Percentiles rank a stretch among this genome's conserved stretches.
Evolutionary conservation across 75 land plant genomes (phyloP).

Genomic region (Pseudotsuga menziesii): DNA sequence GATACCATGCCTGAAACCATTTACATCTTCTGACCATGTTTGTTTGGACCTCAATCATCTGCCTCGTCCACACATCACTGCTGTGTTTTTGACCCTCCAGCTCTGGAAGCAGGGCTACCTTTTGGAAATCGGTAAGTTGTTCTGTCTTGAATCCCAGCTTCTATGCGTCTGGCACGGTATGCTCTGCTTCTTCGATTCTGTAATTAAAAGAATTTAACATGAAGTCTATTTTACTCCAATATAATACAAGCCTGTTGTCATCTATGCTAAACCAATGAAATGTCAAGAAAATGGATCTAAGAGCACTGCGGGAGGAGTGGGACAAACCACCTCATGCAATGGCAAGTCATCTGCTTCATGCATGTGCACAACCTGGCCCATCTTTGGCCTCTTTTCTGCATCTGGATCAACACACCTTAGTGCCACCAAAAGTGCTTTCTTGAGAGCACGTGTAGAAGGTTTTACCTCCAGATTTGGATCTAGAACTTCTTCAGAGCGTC

Average conservation of each 20-base stretch:
- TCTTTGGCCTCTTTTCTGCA: conserved; percentile 63
- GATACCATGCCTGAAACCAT: neutral
- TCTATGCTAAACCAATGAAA: too few species aligned
- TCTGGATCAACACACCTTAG: conserved; percentile 81
- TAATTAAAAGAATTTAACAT: neutral
- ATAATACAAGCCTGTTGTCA: neutral
- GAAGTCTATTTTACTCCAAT: neutral
- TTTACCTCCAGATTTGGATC: conserved; percentile 56
- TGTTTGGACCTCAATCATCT: neutral
- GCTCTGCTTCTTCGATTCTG: conserved; percentile 8
- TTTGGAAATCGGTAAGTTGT: conserved; percentile 1
- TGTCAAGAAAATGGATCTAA: too few species aligned
- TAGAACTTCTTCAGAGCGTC: conserved; percentile 66
- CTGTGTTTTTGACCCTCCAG: conserved; percentile 5
- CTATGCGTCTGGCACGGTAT: neutral
- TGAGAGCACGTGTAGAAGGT: conserved; percentile 61
- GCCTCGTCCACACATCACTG: neutral
- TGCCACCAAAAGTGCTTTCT: conserved; percentile 68
- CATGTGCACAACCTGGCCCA: conserved; percentile 82
- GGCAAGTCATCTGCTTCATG: conserved; percentile 54
- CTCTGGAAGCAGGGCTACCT: neutral
- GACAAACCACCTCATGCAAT: too few species aligned
- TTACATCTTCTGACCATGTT: neutral
- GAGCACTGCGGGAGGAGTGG: too few species aligned
- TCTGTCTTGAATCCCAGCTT: neutral